Percentiles rank a stretch among this genome's conserved stretches.
Evolutionary conservation across 371 early-diverging fungal genomes (phyloP).

Genomic region (Apophysomyces ossiformis): DNA sequence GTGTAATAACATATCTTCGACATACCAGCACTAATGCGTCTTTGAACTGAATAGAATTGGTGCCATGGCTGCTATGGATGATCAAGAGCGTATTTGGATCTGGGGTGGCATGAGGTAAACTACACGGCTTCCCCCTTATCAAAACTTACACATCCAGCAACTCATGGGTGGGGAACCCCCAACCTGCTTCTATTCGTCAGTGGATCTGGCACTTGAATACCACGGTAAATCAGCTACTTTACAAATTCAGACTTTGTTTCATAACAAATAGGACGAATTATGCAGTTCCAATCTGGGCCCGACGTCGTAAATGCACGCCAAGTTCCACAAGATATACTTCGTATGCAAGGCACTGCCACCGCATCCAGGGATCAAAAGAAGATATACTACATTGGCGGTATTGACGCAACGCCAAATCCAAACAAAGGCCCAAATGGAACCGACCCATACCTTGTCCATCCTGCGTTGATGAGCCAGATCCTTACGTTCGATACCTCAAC

Average conservation of each 20-base stretch:
- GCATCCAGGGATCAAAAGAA: conserved; percentile 12
- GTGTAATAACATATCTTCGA: not conserved
- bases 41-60: conserved; percentile 6
- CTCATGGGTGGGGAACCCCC: too few relatives aligned
- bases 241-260: too few relatives aligned
- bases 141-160: too few relatives aligned
- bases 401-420: conserved; percentile 6
- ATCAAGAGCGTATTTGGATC: conserved; percentile 13
- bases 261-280: too few relatives aligned
- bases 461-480: conserved; percentile 17
- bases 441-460: not conserved
- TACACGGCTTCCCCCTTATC: not conserved
- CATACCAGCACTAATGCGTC: not conserved
- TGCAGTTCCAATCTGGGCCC: too few relatives aligned
- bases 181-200: too few relatives aligned
- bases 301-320: not conserved
- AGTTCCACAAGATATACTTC: not conserved
- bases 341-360: conserved; percentile 19
- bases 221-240: too few relatives aligned
- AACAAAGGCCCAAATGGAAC: not conserved
- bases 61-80: conserved; percentile 15
- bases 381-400: conserved; percentile 24
- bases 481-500: conserved; percentile 14
- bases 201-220: too few relatives aligned
- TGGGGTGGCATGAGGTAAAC: conserved; percentile 25